Base-by-base conservation (phyloP, 78 protist genomes). In the Dictyostelium citrinum region DNA sequence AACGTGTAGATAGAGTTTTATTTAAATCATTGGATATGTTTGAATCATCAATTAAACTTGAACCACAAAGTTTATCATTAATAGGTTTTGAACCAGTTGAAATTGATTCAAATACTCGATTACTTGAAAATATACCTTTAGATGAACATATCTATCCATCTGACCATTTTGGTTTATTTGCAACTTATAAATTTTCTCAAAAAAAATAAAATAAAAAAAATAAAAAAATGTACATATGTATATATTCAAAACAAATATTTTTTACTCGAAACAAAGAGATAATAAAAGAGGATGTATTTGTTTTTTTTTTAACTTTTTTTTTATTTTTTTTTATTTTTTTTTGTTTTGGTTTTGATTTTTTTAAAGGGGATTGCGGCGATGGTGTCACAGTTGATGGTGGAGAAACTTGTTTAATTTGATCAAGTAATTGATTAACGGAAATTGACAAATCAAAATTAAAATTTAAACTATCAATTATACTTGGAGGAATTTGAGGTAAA, bases 121-220 rank as follows among this genome's bases (percentile, higher is more conserved):
- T 22, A 64, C 3, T 7, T 10, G 93, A 88, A 79, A 43, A 88
- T 24, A 45, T 88, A 31, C 71, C 51, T n/a, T 5, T 35, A 0
- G 41, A 68, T 46, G 93, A 88, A 35, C 37, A 43, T 20, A 67
- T 88, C 9, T 88, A 88, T 78, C 85, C 93, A 10, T 78, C 85
- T 14, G 93, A 88, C 35, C 93, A 88, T 46, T 88, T 46, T 67
- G 93, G 93, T n/a, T 49, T 88, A 35, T 27, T 58, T 12, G 84
- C 72, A 9, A 78, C n/a, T 12, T 39, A 27, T 46, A 78, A 70
- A 70, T 70, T 70, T 70, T 55, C 64, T 20, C n/a, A 55, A 55
- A 55, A 49, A 49, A 55, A 55, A 55, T 55, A 55, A 55, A 55
- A 55, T 20, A 14, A 55, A 49, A 4, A 12, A 49, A 49, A 49